Conservation (phyloP, 129 eudicot species). For the Escallonia herrerae region DNA sequence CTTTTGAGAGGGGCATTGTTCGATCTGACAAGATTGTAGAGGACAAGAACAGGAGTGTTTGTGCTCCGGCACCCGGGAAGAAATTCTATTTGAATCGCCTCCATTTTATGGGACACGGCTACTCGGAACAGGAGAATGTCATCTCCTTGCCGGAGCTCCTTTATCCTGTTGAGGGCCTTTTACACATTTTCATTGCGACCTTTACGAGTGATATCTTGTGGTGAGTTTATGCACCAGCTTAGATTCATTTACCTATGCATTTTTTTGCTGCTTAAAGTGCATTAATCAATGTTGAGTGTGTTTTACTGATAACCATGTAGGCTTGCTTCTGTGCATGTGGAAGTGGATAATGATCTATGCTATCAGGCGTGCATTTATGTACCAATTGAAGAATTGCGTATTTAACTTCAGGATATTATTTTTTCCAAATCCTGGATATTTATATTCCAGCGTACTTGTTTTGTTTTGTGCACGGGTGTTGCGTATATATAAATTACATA, state of each 20-base stretch:
- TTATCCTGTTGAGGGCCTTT: slow-evolving; percentile 65
- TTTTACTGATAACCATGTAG: too few relatives aligned
- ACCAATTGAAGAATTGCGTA: too few relatives aligned
- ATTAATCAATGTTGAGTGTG: too few relatives aligned
- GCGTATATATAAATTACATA: too few relatives aligned
- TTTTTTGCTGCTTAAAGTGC: too few relatives aligned
- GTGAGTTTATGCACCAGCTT: slow-evolving; percentile 26
- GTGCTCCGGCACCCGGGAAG: slow-evolving; percentile 68
- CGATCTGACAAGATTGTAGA: slow-evolving; percentile 4
- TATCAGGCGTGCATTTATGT: too few relatives aligned
- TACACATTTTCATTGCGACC: slow-evolving; percentile 66
- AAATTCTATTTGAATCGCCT: slow-evolving; percentile 73
- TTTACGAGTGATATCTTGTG: slow-evolving; percentile 76
- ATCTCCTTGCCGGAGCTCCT: slow-evolving; percentile 80
- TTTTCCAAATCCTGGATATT: background rate
- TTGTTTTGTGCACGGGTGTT: too few relatives aligned
- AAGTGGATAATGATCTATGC: too few relatives aligned
- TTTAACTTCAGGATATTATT: background rate
- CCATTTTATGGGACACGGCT: slow-evolving; percentile 32
- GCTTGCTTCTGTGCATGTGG: too few relatives aligned
- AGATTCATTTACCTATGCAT: background rate
- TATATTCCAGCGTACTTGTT: background rate
- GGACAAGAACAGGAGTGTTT: slow-evolving; percentile 26
- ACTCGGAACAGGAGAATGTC: slow-evolving; percentile 20
- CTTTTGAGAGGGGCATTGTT: slow-evolving; percentile 16